These are phyloP conservation scores for Filosporella fistucella DNA, from an alignment of 495 filamentous ascomycete species.

Conservation along the genomic window DNA sequence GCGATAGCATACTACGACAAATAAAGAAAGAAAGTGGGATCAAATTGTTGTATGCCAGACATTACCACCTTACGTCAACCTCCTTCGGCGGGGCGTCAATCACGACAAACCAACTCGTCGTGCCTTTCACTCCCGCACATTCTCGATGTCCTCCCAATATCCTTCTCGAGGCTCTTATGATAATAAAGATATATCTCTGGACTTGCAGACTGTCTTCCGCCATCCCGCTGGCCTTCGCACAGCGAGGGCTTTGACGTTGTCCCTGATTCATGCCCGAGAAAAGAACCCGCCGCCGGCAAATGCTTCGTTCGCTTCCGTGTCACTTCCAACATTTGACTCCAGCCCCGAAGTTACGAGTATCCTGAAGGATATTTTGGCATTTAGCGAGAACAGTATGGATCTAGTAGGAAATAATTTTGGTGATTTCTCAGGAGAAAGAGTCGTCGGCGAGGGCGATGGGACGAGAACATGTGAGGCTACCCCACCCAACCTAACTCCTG, in stretches of 20 bases:
- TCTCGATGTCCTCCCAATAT: constrained; percentile 12
- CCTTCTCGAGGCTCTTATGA: not conserved
- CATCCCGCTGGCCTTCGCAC: constrained; percentile 19
- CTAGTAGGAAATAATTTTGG: too few relatives aligned
- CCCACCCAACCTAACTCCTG: too few relatives aligned
- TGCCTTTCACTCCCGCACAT: not conserved
- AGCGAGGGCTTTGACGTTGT: too few relatives aligned
- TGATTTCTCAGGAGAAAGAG: too few relatives aligned
- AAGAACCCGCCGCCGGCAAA: too few relatives aligned
- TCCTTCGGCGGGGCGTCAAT: constrained; percentile 7
- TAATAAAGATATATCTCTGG: constrained; percentile 2
- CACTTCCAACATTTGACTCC: not conserved
- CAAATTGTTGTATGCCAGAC: not conserved
- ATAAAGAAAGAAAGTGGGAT: not conserved
- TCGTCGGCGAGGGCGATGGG: too few relatives aligned
- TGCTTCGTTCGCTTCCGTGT: constrained; percentile 3
- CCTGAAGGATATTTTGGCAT: constrained; percentile 10
- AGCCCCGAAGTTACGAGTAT: constrained; percentile 3
- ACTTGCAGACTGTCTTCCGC: constrained; percentile 12
- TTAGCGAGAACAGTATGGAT: constrained; percentile 5
- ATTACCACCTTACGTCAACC: constrained; percentile 11
- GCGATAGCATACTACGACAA: not conserved
- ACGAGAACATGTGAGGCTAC: too few relatives aligned
- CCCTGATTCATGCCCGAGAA: too few relatives aligned
- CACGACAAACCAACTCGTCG: not conserved